Evolutionary conservation across 169 alveolate species (phyloP).

Genomic region (Plasmodium fragile): DNA sequence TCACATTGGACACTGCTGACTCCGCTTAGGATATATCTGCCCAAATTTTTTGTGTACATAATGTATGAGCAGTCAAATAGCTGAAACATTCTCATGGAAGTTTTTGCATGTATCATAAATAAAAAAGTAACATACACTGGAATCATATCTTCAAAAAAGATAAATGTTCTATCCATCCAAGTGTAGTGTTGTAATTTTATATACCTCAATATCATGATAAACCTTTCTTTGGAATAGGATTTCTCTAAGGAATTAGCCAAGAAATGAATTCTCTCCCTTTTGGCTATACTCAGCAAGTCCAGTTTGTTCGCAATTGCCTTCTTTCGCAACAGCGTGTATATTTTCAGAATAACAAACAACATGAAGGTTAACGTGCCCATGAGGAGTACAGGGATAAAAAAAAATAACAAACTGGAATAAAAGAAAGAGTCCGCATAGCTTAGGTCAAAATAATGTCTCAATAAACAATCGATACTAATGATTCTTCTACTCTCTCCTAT

Average conservation of each 20-base stretch:
- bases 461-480: constrained; percentile 86
- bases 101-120: constrained; percentile 86
- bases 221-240: constrained; percentile 84
- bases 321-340: constrained; percentile 26
- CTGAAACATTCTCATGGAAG: constrained; percentile 86
- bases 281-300: constrained; percentile 75
- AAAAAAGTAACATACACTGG: constrained; percentile 90
- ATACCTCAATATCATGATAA: constrained; percentile 87
- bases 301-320: constrained; percentile 76
- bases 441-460: constrained; percentile 80
- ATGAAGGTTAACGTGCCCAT: constrained; percentile 81
- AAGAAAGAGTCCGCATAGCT: constrained; percentile 86
- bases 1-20: constrained; percentile 88
- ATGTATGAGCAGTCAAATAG: constrained; percentile 87
- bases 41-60: constrained; percentile 55
- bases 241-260: constrained; percentile 79
- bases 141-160: constrained; percentile 90
- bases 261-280: constrained; percentile 78
- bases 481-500: constrained; percentile 52
- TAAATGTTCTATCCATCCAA: constrained; percentile 67
- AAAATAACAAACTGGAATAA: constrained; percentile 82
- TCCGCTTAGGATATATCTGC: constrained; percentile 84
- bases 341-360: constrained; percentile 79
- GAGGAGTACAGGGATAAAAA: constrained; percentile 81
- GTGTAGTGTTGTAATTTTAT: constrained; percentile 85